Percentiles rank a stretch among this genome's conserved stretches.
Conservation (phyloP, 1,284 basidiomycete species). For the Apiotrichum domesticum region DNA sequence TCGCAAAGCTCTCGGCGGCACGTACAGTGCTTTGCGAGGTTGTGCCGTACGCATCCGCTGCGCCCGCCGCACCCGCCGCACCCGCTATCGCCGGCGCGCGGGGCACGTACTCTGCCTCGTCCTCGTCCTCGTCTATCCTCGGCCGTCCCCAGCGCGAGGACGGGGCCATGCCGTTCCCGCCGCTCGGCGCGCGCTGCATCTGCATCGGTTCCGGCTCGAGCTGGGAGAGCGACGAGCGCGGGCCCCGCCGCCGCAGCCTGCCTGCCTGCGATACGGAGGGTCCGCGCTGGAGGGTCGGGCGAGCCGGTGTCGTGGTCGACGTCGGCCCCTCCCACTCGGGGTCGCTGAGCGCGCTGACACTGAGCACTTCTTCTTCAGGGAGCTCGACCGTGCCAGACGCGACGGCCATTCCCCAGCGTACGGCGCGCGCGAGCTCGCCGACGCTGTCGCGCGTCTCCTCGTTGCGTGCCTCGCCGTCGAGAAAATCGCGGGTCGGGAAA, state of each 20-base stretch:
- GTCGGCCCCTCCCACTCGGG: not conserved
- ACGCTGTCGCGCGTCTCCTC: constrained; percentile 35
- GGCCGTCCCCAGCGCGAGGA: constrained; percentile 20
- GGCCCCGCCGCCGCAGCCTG: constrained; percentile 26
- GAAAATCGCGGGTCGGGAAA: constrained; percentile 19
- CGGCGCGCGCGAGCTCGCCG: constrained; percentile 32
- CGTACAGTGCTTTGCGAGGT: constrained; percentile 20
- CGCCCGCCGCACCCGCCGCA: not conserved
- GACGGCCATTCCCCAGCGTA: constrained; percentile 26
- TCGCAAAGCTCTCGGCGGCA: constrained; percentile 21
- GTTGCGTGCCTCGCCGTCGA: constrained; percentile 21
- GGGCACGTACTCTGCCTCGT: constrained; percentile 12
- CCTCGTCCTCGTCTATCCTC: constrained; percentile 31
- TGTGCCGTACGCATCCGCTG: not conserved
- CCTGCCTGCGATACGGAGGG: constrained; percentile 27
- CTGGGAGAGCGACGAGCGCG: constrained; percentile 10
- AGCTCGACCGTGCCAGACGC: constrained; percentile 2
- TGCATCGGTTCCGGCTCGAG: constrained; percentile 11
- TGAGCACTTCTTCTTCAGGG: not conserved
- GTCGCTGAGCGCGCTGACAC: not conserved
- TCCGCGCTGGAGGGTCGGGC: constrained; percentile 21
- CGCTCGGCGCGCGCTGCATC: not conserved
- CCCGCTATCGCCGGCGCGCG: not conserved
- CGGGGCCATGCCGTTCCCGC: not conserved
- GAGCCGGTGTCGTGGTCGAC: not conserved